phyloP scores from a whole-genome alignment of 75 land plant species.

The Picea glauca region DNA sequence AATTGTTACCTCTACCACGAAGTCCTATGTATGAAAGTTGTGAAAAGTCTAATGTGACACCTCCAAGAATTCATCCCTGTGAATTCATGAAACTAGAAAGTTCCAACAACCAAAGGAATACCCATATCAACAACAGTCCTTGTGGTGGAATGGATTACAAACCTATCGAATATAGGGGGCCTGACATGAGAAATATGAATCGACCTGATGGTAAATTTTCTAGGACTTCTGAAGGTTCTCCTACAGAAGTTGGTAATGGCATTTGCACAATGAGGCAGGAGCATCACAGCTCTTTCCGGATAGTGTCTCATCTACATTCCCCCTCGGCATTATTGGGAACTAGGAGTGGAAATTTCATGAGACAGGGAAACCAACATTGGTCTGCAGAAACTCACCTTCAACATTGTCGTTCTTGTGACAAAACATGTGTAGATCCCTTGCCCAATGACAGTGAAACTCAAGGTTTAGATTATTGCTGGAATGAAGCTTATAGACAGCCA shows the following conservation, averaged over 20 bases:
- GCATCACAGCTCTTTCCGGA: slow-evolving; percentile 29
- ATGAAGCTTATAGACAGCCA: slow-evolving; percentile 1
- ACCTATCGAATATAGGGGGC: slow-evolving; percentile 6
- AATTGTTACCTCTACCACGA: slow-evolving; percentile 3
- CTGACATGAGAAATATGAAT: background rate
- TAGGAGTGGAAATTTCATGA: slow-evolving; percentile 14
- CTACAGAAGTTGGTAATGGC: background rate
- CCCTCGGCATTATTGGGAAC: slow-evolving; percentile 24
- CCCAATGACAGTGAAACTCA: background rate
- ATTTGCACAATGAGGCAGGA: slow-evolving; percentile 21
- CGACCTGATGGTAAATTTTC: background rate
- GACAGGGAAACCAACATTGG: slow-evolving; percentile 6
- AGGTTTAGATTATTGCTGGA: slow-evolving; percentile 1
- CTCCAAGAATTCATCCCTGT: slow-evolving; percentile 16
- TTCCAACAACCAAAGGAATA: slow-evolving; percentile 12
- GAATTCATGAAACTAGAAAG: background rate
- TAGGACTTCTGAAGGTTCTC: background rate
- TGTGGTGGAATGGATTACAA: background rate
- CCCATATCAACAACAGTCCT: slow-evolving; percentile 15
- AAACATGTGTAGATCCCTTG: slow-evolving; percentile 9
- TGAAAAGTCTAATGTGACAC: slow-evolving; percentile 18
- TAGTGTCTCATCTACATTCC: slow-evolving; percentile 32
- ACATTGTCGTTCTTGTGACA: slow-evolving; percentile 12
- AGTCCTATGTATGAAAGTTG: background rate
- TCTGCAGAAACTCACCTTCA: slow-evolving; percentile 12